Evolutionary conservation across 306 rosid species (phyloP), one percentile per base, ranked within the genome.

Genomic region (Pueraria montana): DNA sequence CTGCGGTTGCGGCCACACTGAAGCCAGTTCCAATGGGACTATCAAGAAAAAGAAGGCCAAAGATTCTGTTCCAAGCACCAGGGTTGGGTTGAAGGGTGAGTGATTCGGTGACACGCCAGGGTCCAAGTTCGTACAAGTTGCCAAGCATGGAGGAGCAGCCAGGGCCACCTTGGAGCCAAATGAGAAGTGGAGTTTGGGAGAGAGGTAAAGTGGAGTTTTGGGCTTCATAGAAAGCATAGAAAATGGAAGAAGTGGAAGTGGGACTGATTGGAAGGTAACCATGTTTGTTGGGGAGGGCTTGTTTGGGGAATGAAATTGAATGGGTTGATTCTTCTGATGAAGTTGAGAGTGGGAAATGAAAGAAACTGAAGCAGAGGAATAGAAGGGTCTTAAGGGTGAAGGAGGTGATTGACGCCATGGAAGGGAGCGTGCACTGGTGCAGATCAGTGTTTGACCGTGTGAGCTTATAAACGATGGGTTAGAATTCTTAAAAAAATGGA

Each of bases 151-250:
- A 90, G 78, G 97, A 90, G 88, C 93, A 90, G 4, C 93, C 93
- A 38, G 97, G 97, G 72, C 94, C 91, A 21, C 94, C 97, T 62
- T 90, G 94, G 78, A 92, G 94, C 93, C 94, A 92, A 14, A 89
- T 77, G 36, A 90, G 90, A 23, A 90, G 90, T 18, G 97, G 94
- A 79, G 90, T 86, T 64, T 83, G 4, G 3, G 92, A 72, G 74
- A 89, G 85, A 4, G 83, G 42, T 2, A 82, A 71, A 14, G 61
- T 77, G 5, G 85, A 80, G 40, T 63, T 36, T 21, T 89, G 90
- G 26, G 94, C 91, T 86, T 92, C 94, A 16, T 92, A 92, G 88
- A 92, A 92, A 46, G 88, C 17, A 55, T 87, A 92, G 88, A 84
- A 92, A 65, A 92, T 87, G 53, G 97, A 81, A 3, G 94, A 92